Evolutionary conservation across 2,329 filamentous ascomycete species (phyloP).

Genomic region (Exophiala calicioides): DNA sequence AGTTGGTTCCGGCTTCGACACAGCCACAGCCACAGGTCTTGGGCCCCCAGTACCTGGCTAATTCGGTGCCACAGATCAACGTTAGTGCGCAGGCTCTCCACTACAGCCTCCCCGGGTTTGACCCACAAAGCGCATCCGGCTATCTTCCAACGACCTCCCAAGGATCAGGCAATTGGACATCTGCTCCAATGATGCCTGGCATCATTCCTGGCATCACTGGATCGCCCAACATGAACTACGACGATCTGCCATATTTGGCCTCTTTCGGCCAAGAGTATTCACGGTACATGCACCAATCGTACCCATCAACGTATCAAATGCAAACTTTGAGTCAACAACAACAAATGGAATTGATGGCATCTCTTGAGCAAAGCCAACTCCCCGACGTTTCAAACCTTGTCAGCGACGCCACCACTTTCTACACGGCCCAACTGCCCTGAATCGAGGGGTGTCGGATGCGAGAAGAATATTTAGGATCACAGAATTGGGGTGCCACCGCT

Average conservation of each 20-base stretch:
- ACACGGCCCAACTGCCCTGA: slow-evolving; percentile 33
- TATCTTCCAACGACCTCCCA: slow-evolving; percentile 15
- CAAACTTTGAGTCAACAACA: slow-evolving; percentile 74
- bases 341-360: slow-evolving; percentile 79
- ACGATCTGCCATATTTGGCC: slow-evolving; percentile 42
- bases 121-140: slow-evolving; percentile 13
- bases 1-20: slow-evolving; percentile 3
- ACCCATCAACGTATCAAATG: slow-evolving; percentile 58
- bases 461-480: background rate
- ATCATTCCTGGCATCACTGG: slow-evolving; percentile 25
- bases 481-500: no score
- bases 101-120: slow-evolving; percentile 26
- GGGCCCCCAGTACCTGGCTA: slow-evolving; percentile 17
- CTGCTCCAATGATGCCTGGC: slow-evolving; percentile 21
- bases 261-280: slow-evolving; percentile 50
- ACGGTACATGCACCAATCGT: slow-evolving; percentile 49
- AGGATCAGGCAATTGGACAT: slow-evolving; percentile 14
- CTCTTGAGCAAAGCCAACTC: slow-evolving; percentile 62
- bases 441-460: no score
- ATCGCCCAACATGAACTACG: slow-evolving; percentile 26
- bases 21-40: slow-evolving; percentile 12
- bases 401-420: slow-evolving; percentile 44
- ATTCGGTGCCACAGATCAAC: slow-evolving; percentile 9
- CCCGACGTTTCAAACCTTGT: slow-evolving; percentile 47
- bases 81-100: slow-evolving; percentile 19